Evolutionary conservation across 192 early-diverging fungal species (phyloP).

Genomic region (Physocladia obscura): DNA sequence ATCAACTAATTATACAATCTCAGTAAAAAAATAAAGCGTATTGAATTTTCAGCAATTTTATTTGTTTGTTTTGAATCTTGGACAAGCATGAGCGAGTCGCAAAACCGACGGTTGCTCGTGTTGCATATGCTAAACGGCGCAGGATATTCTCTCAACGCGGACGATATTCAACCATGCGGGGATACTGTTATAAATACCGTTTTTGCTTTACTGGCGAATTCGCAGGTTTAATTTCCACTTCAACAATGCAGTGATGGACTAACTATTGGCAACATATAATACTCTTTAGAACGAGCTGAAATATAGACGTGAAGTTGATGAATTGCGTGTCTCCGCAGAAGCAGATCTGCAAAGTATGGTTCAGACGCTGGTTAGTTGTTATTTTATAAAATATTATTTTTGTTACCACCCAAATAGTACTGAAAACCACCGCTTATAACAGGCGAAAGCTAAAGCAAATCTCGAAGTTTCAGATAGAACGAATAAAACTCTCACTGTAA

Average conservation of each 20-base stretch:
- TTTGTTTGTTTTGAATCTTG: too few species aligned
- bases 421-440: not conserved
- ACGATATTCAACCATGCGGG: not conserved
- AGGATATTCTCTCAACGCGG: not conserved
- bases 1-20: too few species aligned
- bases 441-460: not conserved
- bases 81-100: too few species aligned
- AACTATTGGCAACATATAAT: not conserved
- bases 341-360: not conserved
- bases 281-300: not conserved
- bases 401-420: not conserved
- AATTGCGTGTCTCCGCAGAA: not conserved
- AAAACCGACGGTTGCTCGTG: too few species aligned
- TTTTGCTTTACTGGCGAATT: conserved; percentile 11
- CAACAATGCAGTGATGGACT: not conserved
- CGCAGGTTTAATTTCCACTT: not conserved
- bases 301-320: not conserved
- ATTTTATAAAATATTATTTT: not conserved
- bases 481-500: conserved; percentile 3
- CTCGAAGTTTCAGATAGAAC: not conserved
- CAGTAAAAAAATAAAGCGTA: too few species aligned
- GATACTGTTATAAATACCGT: not conserved
- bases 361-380: not conserved
- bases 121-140: not conserved
- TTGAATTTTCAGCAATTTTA: too few species aligned